A percentile compares a stretch with the other conserved stretches of the same genome.
Evolutionary conservation across 306 rosid genomes (phyloP).

Genomic region (Begonia masoniana): DNA sequence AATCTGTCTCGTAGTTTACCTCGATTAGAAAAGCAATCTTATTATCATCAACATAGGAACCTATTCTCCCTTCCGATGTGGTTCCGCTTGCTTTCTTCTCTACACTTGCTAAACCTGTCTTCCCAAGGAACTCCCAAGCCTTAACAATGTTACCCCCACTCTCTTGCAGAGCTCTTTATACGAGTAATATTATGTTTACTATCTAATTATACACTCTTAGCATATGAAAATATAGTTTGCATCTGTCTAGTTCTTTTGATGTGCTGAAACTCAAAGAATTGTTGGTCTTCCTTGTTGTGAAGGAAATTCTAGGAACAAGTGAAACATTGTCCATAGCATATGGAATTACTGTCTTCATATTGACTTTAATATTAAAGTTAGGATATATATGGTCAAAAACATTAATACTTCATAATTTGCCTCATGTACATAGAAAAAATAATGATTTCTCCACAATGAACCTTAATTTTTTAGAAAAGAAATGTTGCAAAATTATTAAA

Average conservation of each 20-base stretch:
- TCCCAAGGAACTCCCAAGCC: conserved; percentile 82
- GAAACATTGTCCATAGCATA: conserved; percentile 57
- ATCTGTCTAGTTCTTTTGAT: conserved; percentile 31
- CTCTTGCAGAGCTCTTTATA: conserved; percentile 70
- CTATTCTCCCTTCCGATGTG: conserved; percentile 90
- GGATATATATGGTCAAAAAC: background rate
- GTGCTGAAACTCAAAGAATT: conserved; percentile 40
- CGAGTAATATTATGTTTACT: conserved; percentile 2
- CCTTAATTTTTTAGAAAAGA: too few relatives aligned
- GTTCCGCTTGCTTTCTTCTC: conserved; percentile 86
- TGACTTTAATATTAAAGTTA: conserved; percentile 20
- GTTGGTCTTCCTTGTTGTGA: conserved; percentile 11
- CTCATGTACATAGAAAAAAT: conserved; percentile 1
- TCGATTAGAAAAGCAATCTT: conserved; percentile 87
- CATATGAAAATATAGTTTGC: conserved; percentile 43
- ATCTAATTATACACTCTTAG: too few relatives aligned
- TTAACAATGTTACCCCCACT: conserved; percentile 61
- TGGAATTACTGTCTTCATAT: conserved; percentile 56
- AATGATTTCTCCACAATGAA: too few relatives aligned
- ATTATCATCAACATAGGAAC: conserved; percentile 84
- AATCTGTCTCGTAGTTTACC: conserved; percentile 94
- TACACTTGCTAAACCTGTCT: conserved; percentile 91
- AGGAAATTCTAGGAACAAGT: conserved; percentile 51
- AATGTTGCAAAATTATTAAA: too few relatives aligned
- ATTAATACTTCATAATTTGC: conserved; percentile 24